A percentile compares a stretch with the other conserved stretches of the same genome.
phyloP scores from a whole-genome alignment of 2,329 filamentous ascomycete species.

The Fusarium liriodendri region DNA sequence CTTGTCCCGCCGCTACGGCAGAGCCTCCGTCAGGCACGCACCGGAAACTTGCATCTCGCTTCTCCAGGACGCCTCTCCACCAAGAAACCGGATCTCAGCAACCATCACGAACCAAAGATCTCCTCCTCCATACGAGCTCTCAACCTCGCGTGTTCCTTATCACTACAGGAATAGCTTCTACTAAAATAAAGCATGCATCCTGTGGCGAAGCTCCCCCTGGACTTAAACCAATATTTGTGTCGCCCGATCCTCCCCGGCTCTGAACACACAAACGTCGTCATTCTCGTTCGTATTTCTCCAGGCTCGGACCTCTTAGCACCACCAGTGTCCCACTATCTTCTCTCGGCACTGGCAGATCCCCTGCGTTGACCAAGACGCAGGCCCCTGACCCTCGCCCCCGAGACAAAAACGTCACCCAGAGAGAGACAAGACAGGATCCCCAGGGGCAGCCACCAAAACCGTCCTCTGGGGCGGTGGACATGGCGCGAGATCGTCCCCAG shows the following conservation, averaged over 20 bases:
- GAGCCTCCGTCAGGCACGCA: conserved; percentile 11
- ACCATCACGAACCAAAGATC: conserved; percentile 31
- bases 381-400: conserved; percentile 15
- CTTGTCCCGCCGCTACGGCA: conserved; percentile 22
- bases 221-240: not conserved
- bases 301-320: conserved; percentile 1
- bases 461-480: conserved; percentile 8
- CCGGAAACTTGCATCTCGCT: conserved; percentile 23
- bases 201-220: not conserved
- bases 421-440: not conserved
- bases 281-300: conserved; percentile 40
- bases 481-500: conserved; percentile 40
- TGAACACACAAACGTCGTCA: conserved; percentile 20
- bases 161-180: not conserved
- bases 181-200: not conserved
- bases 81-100: not conserved
- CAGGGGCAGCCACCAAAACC: conserved; percentile 12
- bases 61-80: conserved; percentile 11
- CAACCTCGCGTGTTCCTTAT: not conserved
- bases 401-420: conserved; percentile 8
- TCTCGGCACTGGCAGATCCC: conserved; percentile 37
- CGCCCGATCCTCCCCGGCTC: not conserved
- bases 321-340: conserved; percentile 14
- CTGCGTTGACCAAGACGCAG: conserved; percentile 25
- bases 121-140: conserved; percentile 31